Evolutionary conservation across 805 yeast genomes (phyloP).

Genomic region (Ogataea ramenticola): DNA sequence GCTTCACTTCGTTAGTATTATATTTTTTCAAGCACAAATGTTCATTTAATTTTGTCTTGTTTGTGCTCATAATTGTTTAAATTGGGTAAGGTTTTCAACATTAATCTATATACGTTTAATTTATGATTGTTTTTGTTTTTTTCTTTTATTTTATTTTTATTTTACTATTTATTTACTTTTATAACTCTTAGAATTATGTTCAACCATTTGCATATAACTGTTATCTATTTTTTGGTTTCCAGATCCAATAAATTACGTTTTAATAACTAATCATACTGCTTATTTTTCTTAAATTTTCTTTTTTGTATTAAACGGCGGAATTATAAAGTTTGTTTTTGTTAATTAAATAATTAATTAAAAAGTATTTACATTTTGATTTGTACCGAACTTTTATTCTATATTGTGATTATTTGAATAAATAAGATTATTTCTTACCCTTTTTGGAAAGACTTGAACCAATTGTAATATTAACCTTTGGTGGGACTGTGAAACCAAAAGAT

Average conservation of each 20-base stretch:
- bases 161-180: not conserved
- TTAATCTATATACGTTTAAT: not conserved
- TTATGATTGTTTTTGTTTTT: not conserved
- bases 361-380: too few relatives aligned
- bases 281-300: too few relatives aligned
- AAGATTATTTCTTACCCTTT: slow-evolving; percentile 4
- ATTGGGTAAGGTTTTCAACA: slow-evolving; percentile 1
- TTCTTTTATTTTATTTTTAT: not conserved
- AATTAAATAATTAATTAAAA: too few relatives aligned
- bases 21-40: too few relatives aligned
- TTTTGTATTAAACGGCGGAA: too few relatives aligned
- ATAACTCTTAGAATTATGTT: not conserved
- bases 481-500: slow-evolving; percentile 89
- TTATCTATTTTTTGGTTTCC: not conserved
- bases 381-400: too few relatives aligned
- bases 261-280: too few relatives aligned
- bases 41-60: not conserved
- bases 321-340: too few relatives aligned
- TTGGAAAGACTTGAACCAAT: slow-evolving; percentile 73
- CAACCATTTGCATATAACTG: not conserved
- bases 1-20: too few relatives aligned
- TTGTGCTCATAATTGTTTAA: not conserved
- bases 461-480: slow-evolving; percentile 94
- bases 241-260: too few relatives aligned
- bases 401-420: too few relatives aligned